These are phyloP conservation scores for Candida suzukii DNA, from an alignment of 805 yeast species.

Conservation along the genomic window DNA sequence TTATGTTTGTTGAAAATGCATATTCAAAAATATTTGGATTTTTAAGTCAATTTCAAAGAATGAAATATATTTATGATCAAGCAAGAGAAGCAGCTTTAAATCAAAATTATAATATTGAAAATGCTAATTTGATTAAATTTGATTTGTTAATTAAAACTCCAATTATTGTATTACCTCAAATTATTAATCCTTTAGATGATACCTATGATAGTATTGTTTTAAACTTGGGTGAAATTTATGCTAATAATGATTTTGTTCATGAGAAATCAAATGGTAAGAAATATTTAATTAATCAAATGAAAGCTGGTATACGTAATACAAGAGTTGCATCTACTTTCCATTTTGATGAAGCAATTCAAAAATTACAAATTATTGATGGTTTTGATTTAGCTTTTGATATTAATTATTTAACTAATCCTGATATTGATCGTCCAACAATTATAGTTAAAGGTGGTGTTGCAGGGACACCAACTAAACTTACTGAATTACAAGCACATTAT, in stretches of 20 bases:
- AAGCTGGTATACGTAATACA: slow-evolving; percentile 67
- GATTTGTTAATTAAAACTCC: slow-evolving; percentile 77
- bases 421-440: slow-evolving; percentile 37
- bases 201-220: slow-evolving; percentile 58
- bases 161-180: slow-evolving; percentile 67
- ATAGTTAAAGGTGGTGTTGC: slow-evolving; percentile 51
- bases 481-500: slow-evolving; percentile 65
- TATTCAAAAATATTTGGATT: slow-evolving; percentile 60
- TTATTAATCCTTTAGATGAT: slow-evolving; percentile 32
- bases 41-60: slow-evolving; percentile 65
- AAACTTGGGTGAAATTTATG: slow-evolving; percentile 76
- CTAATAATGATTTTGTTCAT: slow-evolving; percentile 50
- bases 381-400: slow-evolving; percentile 57
- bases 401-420: slow-evolving; percentile 40
- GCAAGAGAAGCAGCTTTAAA: slow-evolving; percentile 86
- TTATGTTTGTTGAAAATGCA: slow-evolving; percentile 80
- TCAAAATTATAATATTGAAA: slow-evolving; percentile 55
- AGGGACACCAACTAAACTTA: slow-evolving; percentile 55
- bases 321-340: slow-evolving; percentile 57
- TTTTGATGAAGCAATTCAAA: slow-evolving; percentile 40
- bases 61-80: slow-evolving; percentile 84
- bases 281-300: slow-evolving; percentile 43
- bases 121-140: slow-evolving; percentile 57
- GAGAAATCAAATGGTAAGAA: slow-evolving; percentile 14
- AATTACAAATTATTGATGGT: slow-evolving; percentile 56